phyloP scores from a whole-genome alignment of 768 basidiomycete genomes.

The Suillus occidentalis region DNA sequence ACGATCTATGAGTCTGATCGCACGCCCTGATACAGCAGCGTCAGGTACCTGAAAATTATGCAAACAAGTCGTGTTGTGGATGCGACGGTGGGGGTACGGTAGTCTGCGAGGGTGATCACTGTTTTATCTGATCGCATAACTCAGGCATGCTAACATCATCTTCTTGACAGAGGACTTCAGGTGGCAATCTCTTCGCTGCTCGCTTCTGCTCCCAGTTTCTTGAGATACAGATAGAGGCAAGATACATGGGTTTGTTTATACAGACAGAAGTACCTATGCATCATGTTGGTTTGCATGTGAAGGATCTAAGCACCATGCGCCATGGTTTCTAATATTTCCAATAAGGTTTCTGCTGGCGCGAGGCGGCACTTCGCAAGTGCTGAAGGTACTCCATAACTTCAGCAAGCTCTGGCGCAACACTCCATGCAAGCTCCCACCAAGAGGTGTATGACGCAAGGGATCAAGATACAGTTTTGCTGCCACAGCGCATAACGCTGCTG shows the following conservation, averaged over 20 bases:
- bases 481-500: not conserved
- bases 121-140: not conserved
- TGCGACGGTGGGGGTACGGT: conserved; percentile 4
- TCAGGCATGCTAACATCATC: not conserved
- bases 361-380: too few relatives aligned
- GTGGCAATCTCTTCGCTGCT: conserved; percentile 2
- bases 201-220: not conserved
- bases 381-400: too few relatives aligned
- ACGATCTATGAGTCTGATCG: not conserved
- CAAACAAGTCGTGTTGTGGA: not conserved
- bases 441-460: too few relatives aligned
- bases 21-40: not conserved
- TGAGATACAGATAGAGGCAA: not conserved
- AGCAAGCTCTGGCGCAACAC: too few relatives aligned
- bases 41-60: not conserved
- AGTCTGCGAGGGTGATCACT: conserved; percentile 6
- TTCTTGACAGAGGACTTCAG: conserved; percentile 1
- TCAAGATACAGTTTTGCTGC: not conserved
- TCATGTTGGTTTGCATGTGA: not conserved
- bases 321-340: not conserved
- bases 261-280: not conserved
- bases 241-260: not conserved
- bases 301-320: not conserved
- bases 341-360: not conserved
- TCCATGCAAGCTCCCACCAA: too few relatives aligned